Evolutionary conservation across 129 eudicot species (phyloP).

Genomic region (Apium graveolens): DNA sequence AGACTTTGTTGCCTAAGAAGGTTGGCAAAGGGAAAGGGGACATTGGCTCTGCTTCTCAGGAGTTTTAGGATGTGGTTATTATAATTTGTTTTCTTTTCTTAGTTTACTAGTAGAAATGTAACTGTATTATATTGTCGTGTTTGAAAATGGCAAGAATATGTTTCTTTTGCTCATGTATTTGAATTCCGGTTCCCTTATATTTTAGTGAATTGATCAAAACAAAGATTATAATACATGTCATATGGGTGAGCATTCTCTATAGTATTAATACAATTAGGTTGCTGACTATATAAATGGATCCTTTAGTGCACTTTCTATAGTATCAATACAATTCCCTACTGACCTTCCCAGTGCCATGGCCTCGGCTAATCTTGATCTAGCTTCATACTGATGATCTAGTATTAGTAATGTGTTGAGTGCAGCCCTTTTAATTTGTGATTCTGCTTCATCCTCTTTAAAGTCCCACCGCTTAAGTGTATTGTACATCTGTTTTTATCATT

Average conservation of each 20-base stretch:
- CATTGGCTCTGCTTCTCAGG: conserved; percentile 12
- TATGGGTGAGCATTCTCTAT: too few species aligned
- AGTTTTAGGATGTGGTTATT: background rate
- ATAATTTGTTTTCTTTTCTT: background rate
- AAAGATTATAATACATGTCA: too few species aligned
- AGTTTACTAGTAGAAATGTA: background rate
- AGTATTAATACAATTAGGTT: background rate
- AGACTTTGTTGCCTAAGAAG: conserved; percentile 10
- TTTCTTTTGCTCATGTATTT: background rate
- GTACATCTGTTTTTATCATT: conserved; percentile 37
- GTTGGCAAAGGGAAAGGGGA: conserved; percentile 9
- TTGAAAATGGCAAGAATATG: background rate
- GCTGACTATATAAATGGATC: conserved; percentile 8
- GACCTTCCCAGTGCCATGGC: conserved; percentile 67
- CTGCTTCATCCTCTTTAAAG: conserved; percentile 44
- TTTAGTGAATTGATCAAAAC: too few species aligned
- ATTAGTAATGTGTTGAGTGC: conserved; percentile 38
- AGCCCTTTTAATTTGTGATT: conserved; percentile 35
- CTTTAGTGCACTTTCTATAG: conserved; percentile 40
- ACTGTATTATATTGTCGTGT: background rate
- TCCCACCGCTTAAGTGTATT: conserved; percentile 41
- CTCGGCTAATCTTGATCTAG: conserved; percentile 50
- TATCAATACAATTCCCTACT: conserved; percentile 62
- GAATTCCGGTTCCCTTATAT: background rate
- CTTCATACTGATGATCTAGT: conserved; percentile 36